Percentiles rank a stretch among this genome's conserved stretches.
These are phyloP conservation scores for Plectosphaerella cucumerina DNA, from an alignment of 2,329 filamentous ascomycete genomes.

Conservation along the genomic window DNA sequence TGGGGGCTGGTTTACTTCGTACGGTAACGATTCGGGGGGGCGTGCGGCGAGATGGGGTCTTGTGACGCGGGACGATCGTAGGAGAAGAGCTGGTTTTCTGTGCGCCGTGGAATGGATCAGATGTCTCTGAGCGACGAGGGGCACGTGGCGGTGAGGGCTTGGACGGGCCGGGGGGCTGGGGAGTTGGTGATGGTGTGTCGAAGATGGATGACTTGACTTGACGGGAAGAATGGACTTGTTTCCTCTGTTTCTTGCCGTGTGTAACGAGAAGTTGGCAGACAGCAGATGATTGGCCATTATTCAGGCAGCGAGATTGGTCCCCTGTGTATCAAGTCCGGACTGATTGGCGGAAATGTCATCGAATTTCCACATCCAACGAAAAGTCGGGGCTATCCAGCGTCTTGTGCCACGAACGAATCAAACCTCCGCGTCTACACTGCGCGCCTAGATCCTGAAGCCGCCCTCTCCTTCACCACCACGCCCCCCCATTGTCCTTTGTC, in stretches of 20 bases:
- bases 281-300: no score
- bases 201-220: neutral
- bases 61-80: no score
- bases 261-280: neutral
- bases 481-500: constrained; percentile 1
- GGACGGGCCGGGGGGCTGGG: no score
- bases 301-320: neutral
- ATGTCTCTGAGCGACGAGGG: no score
- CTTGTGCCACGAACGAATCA: constrained; percentile 8
- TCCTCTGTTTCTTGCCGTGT: neutral
- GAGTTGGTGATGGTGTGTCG: neutral
- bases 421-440: constrained; percentile 9
- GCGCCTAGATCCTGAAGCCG: constrained; percentile 7
- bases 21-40: no score
- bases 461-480: constrained; percentile 5
- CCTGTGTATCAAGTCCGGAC: neutral
- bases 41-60: no score
- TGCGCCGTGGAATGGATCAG: no score
- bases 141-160: no score
- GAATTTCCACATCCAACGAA: neutral
- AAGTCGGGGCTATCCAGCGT: neutral
- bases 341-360: neutral
- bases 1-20: no score
- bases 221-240: neutral
- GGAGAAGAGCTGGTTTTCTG: no score